A percentile compares a stretch with the other conserved stretches of the same genome.
These are phyloP conservation scores for Crotalaria pallida DNA, from an alignment of 306 rosid species.

Conservation along the genomic window DNA sequence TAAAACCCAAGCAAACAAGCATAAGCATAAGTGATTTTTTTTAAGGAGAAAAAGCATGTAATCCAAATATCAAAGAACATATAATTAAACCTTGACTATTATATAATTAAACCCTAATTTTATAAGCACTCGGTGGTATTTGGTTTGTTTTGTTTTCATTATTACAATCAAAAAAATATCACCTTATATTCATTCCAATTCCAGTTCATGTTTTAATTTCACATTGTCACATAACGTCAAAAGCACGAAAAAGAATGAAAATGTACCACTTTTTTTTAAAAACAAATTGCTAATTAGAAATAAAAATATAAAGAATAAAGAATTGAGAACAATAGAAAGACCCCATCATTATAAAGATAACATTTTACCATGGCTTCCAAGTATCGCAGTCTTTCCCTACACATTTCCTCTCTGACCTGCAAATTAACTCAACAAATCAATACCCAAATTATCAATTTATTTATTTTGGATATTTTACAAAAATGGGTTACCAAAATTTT, in stretches of 20 bases:
- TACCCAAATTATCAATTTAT: not conserved
- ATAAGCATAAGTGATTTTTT: no score
- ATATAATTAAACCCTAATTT: no score
- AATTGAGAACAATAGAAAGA: not conserved
- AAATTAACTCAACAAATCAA: slow-evolving; percentile 18
- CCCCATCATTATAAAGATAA: not conserved
- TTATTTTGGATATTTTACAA: not conserved
- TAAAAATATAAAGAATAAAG: no score
- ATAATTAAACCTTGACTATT: no score
- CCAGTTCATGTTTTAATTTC: not conserved
- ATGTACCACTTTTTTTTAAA: not conserved
- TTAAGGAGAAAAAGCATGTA: not conserved
- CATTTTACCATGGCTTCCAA: slow-evolving; percentile 73
- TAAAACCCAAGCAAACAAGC: no score
- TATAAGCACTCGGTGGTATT: not conserved
- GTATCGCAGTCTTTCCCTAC: slow-evolving; percentile 77
- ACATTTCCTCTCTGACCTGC: slow-evolving; percentile 99
- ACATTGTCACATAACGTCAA: not conserved
- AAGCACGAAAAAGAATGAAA: not conserved
- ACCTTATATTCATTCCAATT: not conserved
- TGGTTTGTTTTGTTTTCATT: not conserved
- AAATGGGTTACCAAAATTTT: not conserved
- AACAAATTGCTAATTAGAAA: no score
- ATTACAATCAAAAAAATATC: no score
- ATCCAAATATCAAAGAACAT: not conserved